phyloP scores from a whole-genome alignment of 768 basidiomycete species.

The Hirschioporus abietinus region DNA sequence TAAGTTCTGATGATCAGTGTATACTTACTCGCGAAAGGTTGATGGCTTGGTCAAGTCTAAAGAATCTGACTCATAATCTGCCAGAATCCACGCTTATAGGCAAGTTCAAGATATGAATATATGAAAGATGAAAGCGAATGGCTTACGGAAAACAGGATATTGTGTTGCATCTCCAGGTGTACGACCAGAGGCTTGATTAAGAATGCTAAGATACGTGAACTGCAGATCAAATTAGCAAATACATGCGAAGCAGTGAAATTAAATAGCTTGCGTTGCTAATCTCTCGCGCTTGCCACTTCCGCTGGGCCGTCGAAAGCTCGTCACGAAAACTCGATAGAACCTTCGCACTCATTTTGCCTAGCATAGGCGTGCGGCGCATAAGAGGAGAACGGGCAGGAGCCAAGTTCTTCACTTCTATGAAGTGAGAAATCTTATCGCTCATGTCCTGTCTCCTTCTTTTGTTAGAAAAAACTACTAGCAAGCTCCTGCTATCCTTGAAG shows the following conservation, averaged over 20 bases:
- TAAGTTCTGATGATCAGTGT: background rate
- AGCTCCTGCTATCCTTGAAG: conserved; percentile 86
- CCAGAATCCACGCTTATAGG: conserved; percentile 75
- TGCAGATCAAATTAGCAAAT: conserved; percentile 23
- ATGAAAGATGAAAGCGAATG: background rate
- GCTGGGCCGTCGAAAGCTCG: conserved; percentile 65
- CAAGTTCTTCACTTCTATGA: conserved; percentile 35
- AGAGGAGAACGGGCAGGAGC: conserved; percentile 45
- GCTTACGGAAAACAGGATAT: conserved; percentile 84
- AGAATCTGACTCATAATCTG: conserved; percentile 71
- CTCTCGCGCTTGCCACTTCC: conserved; percentile 84
- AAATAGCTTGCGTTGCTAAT: conserved; percentile 73
- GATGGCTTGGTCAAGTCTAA: conserved; percentile 59
- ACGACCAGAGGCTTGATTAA: conserved; percentile 89
- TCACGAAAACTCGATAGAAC: conserved; percentile 50
- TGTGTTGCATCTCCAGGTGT: conserved; percentile 95
- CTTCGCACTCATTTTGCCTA: conserved; percentile 47
- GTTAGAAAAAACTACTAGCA: conserved; percentile 77
- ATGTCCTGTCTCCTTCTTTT: conserved; percentile 58
- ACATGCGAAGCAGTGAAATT: background rate
- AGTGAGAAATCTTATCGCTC: conserved; percentile 45
- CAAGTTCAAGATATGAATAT: conserved; percentile 1
- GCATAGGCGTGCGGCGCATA: conserved; percentile 48
- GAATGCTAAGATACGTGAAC: conserved; percentile 85
- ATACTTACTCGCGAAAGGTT: conserved; percentile 68